phyloP scores from a whole-genome alignment of 139 green algal genomes.

The Chlorella sp. region DNA sequence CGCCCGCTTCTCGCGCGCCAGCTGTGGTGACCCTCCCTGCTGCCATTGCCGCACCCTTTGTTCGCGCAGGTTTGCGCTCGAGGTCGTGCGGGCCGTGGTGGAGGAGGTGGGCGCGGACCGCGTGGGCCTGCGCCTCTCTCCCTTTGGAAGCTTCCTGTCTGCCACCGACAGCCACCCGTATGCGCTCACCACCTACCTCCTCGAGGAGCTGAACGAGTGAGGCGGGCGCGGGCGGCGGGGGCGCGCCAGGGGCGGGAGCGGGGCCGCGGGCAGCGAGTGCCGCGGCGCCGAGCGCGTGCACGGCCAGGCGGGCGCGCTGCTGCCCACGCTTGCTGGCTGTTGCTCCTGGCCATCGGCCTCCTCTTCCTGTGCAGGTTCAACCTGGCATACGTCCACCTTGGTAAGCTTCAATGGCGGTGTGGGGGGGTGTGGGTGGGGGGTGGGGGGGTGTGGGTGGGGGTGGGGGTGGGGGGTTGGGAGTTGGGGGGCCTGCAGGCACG shows the following conservation, averaged over 20 bases:
- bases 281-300: too few species aligned
- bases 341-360: neutral
- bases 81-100: slow-evolving; percentile 36
- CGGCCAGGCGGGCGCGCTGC: too few species aligned
- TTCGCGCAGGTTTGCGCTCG: slow-evolving; percentile 30
- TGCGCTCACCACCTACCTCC: slow-evolving; percentile 56
- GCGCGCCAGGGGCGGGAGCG: too few species aligned
- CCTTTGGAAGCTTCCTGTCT: slow-evolving; percentile 63
- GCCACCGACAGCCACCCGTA: slow-evolving; percentile 45
- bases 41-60: neutral
- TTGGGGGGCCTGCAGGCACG: too few species aligned
- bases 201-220: slow-evolving; percentile 67
- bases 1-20: too few species aligned
- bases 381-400: slow-evolving; percentile 78
- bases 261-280: neutral
- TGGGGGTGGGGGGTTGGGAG: too few species aligned
- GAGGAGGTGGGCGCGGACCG: slow-evolving; percentile 44
- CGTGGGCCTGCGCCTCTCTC: slow-evolving; percentile 74
- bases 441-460: too few species aligned
- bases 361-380: slow-evolving; percentile 11
- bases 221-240: too few species aligned
- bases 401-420: too few species aligned
- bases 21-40: slow-evolving; percentile 19
- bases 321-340: too few species aligned
- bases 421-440: too few species aligned